These are phyloP conservation scores for Hypoxylon fragiforme DNA, from an alignment of 495 filamentous ascomycete genomes.

Conservation along the genomic window DNA sequence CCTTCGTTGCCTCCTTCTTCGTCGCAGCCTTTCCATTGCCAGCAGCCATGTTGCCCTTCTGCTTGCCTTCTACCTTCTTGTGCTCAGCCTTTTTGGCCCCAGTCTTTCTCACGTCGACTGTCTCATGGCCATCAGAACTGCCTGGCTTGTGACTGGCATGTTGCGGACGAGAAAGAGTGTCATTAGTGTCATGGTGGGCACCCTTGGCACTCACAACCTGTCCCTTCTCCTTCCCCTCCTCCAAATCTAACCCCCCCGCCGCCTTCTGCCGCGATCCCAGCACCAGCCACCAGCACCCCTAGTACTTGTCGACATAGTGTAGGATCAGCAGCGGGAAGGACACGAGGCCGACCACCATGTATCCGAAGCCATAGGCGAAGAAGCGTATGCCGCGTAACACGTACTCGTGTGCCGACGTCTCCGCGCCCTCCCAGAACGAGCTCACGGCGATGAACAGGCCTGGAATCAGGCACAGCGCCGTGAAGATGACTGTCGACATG, in stretches of 20 bases:
- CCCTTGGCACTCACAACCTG: neutral
- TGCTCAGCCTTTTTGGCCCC: too few relatives aligned
- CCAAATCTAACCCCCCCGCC: too few relatives aligned
- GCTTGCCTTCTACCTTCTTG: too few relatives aligned
- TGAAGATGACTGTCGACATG: neutral
- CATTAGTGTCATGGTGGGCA: too few relatives aligned
- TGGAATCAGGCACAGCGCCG: conserved; percentile 1
- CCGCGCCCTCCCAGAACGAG: neutral
- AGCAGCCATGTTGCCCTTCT: too few relatives aligned
- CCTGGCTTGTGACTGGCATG: too few relatives aligned
- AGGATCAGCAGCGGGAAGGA: conserved; percentile 11
- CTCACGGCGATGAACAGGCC: neutral
- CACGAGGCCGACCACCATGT: conserved; percentile 8
- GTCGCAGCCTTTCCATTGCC: too few relatives aligned
- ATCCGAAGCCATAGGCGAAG: conserved; percentile 4
- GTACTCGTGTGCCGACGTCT: neutral
- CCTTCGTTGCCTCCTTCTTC: too few relatives aligned
- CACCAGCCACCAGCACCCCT: conserved; percentile 17
- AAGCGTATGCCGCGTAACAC: conserved; percentile 6
- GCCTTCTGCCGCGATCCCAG: neutral
- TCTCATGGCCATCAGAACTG: too few relatives aligned
- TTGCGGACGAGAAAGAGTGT: neutral
- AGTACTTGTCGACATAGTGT: conserved; percentile 25
- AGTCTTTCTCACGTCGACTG: too few relatives aligned
- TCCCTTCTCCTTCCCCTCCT: neutral